Conservation (phyloP, 441 rosid genomes). For the Hypseocharis bilobata region DNA sequence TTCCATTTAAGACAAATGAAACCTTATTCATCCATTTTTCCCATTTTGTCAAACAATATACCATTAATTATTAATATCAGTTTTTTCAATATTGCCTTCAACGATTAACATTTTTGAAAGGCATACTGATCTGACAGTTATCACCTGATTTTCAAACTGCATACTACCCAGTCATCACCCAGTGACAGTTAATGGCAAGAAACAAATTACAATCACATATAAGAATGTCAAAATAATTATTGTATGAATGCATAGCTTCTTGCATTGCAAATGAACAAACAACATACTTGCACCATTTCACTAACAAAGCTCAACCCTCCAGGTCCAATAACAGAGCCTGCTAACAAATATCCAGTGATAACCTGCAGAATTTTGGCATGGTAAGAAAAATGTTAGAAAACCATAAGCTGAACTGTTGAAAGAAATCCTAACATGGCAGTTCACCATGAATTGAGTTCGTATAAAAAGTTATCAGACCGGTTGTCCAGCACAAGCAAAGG, state of each 20-base stretch:
- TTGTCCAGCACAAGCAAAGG: conserved; percentile 97
- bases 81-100: background rate
- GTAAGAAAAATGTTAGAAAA: background rate
- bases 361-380: conserved; percentile 44
- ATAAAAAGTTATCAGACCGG: conserved; percentile 47
- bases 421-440: conserved; percentile 28
- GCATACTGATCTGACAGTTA: background rate
- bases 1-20: too few species aligned
- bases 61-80: background rate
- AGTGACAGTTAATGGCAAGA: background rate
- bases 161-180: too few species aligned
- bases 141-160: too few species aligned
- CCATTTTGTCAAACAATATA: background rate
- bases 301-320: conserved; percentile 91
- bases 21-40: background rate
- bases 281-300: conserved; percentile 94
- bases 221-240: background rate
- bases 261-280: conserved; percentile 11
- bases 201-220: background rate
- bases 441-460: conserved; percentile 24
- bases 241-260: background rate
- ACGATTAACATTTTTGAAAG: background rate
- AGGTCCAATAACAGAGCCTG: conserved; percentile 88
- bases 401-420: conserved; percentile 21
- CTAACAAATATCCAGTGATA: conserved; percentile 83